A percentile compares a stretch with the other conserved stretches of the same genome.
Conservation (phyloP, 202 grass and related monocot genomes). For the Schoenoplectus triqueter region DNA sequence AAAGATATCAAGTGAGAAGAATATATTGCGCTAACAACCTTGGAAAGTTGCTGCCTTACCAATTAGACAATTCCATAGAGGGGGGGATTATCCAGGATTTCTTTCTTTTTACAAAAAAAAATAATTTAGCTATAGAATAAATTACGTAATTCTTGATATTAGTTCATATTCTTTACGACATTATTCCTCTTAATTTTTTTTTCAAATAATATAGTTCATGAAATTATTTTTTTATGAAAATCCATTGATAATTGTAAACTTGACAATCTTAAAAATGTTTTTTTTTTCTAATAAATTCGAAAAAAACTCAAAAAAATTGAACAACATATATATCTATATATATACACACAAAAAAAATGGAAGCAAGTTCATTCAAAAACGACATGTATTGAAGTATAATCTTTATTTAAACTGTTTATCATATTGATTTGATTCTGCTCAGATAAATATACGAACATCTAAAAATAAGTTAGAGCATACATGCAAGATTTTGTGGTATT, state of each 20-base stretch:
- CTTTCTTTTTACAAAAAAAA: neutral
- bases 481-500: too few relatives aligned
- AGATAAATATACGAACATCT: too few relatives aligned
- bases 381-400: too few relatives aligned
- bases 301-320: too few relatives aligned
- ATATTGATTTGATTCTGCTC: too few relatives aligned
- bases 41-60: slow-evolving; percentile 3
- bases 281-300: neutral
- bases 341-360: too few relatives aligned
- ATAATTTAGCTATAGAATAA: too few relatives aligned
- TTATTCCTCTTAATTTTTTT: neutral
- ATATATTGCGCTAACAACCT: slow-evolving; percentile 24
- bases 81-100: neutral
- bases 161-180: neutral
- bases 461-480: too few relatives aligned
- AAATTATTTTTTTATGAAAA: neutral
- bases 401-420: too few relatives aligned
- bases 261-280: neutral
- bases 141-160: neutral
- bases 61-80: neutral
- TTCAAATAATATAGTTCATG: neutral
- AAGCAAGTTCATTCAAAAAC: too few relatives aligned
- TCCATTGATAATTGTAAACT: neutral
- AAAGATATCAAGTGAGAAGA: slow-evolving; percentile 12
- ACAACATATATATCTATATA: too few relatives aligned